Evolutionary conservation across 441 rosid genomes (phyloP).

Genomic region (Capsella rubella): DNA sequence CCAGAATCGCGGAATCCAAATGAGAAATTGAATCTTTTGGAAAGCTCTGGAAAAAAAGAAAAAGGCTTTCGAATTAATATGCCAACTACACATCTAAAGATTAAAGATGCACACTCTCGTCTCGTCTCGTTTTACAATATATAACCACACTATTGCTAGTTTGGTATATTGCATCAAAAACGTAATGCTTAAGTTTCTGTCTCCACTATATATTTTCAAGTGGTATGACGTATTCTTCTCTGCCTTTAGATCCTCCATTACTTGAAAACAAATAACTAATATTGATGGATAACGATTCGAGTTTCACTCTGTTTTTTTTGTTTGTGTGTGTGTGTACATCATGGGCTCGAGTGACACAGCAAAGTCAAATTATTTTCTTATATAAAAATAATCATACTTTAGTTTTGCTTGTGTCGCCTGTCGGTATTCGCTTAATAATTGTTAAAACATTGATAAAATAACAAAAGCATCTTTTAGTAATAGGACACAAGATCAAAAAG

Average conservation of each 20-base stretch:
- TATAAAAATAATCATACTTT: slow-evolving; percentile 43
- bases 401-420: slow-evolving; percentile 41
- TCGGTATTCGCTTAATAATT: slow-evolving; percentile 40
- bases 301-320: slow-evolving; percentile 32
- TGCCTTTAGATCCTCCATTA: slow-evolving; percentile 64
- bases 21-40: slow-evolving; percentile 26
- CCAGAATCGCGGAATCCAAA: slow-evolving; percentile 19
- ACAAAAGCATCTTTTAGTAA: slow-evolving; percentile 43
- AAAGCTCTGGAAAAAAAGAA: not conserved
- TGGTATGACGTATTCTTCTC: slow-evolving; percentile 56
- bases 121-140: slow-evolving; percentile 20
- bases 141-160: slow-evolving; percentile 29
- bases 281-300: slow-evolving; percentile 58
- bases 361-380: slow-evolving; percentile 47
- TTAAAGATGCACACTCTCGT: slow-evolving; percentile 18
- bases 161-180: slow-evolving; percentile 43
- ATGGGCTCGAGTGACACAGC: slow-evolving; percentile 42
- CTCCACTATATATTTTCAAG: slow-evolving; percentile 60
- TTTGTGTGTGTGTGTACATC: not conserved
- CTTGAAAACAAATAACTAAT: slow-evolving; percentile 47
- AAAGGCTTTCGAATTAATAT: slow-evolving; percentile 22
- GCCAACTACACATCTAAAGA: slow-evolving; percentile 15
- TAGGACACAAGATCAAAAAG: slow-evolving; percentile 42
- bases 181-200: slow-evolving; percentile 53
- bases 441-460: slow-evolving; percentile 16